Evolutionary conservation across 805 yeast species (phyloP).

Genomic region (Ogataea kodamae): DNA sequence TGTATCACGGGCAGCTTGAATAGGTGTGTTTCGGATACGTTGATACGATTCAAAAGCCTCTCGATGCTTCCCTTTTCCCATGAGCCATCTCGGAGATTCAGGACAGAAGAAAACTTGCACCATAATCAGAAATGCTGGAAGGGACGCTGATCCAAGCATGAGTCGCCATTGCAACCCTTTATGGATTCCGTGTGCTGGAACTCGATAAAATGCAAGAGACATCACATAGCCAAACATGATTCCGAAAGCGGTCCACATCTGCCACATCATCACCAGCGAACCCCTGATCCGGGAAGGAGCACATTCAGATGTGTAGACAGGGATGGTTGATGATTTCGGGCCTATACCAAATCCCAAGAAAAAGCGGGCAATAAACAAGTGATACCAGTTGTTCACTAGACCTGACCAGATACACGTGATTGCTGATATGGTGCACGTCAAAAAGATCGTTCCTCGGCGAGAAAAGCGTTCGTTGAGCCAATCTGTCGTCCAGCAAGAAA

Average conservation of each 20-base stretch:
- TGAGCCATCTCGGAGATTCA: conserved; percentile 74
- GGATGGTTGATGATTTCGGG: conserved; percentile 73
- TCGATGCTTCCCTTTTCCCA: conserved; percentile 62
- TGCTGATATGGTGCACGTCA: conserved; percentile 59
- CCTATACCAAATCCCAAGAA: conserved; percentile 68
- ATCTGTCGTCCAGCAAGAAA: conserved; percentile 66
- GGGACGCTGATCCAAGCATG: conserved; percentile 64
- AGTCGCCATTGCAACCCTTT: conserved; percentile 65
- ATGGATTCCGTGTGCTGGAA: conserved; percentile 43
- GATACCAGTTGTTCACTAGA: conserved; percentile 60
- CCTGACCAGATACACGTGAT: conserved; percentile 69
- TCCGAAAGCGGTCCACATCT: conserved; percentile 71
- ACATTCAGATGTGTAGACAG: conserved; percentile 67
- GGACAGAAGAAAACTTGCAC: conserved; percentile 65
- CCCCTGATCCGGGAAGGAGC: conserved; percentile 63
- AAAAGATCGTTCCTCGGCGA: conserved; percentile 63
- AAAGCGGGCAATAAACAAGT: conserved; percentile 63
- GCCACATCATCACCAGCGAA: conserved; percentile 71
- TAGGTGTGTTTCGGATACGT: conserved; percentile 45
- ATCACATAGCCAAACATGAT: conserved; percentile 69
- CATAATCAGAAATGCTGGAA: conserved; percentile 61
- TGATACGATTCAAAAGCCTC: conserved; percentile 55
- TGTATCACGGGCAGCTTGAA: conserved; percentile 67
- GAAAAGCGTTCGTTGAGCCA: conserved; percentile 53
- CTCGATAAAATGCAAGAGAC: conserved; percentile 57